Conservation (phyloP, 495 filamentous ascomycete species). For the Annulohypoxylon moriforme region DNA sequence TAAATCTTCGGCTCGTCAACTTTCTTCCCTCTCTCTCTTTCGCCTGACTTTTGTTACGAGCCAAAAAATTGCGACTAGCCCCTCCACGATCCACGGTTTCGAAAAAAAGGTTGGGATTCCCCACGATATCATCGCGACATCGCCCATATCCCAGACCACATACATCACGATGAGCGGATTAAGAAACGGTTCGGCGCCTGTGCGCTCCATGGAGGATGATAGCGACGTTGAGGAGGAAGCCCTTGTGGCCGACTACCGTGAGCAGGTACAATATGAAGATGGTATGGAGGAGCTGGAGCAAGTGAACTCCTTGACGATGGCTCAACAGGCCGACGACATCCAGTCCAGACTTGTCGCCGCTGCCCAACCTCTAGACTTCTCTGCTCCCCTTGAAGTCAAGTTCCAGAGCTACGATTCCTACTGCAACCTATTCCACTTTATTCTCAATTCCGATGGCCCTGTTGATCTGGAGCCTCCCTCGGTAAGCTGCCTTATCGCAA, state of each 20-base stretch:
- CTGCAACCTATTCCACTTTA: conserved; percentile 98
- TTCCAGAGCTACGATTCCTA: conserved; percentile 99
- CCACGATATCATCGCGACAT: conserved; percentile 31
- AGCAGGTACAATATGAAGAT: conserved; percentile 92
- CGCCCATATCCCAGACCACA: conserved; percentile 28
- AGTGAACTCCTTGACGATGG: conserved; percentile 62
- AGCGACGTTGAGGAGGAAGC: conserved; percentile 95
- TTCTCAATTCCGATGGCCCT: conserved; percentile 97
- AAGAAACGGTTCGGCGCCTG: conserved; percentile 62
- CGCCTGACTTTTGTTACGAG: conserved; percentile 18
- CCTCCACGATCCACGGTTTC: conserved; percentile 31
- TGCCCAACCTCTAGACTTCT: conserved; percentile 93
- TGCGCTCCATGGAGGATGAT: conserved; percentile 74
- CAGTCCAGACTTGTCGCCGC: conserved; percentile 89
- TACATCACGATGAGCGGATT: conserved; percentile 60
- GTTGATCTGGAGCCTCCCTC: conserved; percentile 96
- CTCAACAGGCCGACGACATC: conserved; percentile 78
- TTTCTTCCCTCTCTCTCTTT: conserved; percentile 11
- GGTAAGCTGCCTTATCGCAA: conserved; percentile 64
- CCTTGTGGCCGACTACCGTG: conserved; percentile 90
- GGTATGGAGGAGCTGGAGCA: conserved; percentile 81
- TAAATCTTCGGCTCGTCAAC: conserved; percentile 42
- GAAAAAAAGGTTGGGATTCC: conserved; percentile 17
- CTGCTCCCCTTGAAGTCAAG: conserved; percentile 92
- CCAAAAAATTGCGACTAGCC: conserved; percentile 46